Conservation (phyloP, 257 asterid genomes). For the Asclepias syriaca region DNA sequence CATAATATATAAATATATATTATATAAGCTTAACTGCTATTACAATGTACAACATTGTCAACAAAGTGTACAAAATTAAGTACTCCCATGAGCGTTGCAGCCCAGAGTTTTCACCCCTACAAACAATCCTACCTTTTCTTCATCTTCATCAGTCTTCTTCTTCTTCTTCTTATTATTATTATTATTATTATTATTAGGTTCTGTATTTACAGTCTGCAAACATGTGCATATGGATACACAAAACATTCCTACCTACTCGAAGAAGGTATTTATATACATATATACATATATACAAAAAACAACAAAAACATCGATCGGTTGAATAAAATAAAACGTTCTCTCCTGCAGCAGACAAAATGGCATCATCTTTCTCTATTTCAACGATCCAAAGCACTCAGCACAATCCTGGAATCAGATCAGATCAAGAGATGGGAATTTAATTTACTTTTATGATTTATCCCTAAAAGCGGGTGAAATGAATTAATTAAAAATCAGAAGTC, state of each 20-base stretch:
- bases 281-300: neutral
- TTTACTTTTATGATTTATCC: neutral
- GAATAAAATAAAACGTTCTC: neutral
- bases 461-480: neutral
- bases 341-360: constrained; percentile 13
- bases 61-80: too few relatives aligned
- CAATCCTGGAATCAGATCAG: constrained; percentile 46
- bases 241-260: too few relatives aligned
- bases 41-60: too few relatives aligned
- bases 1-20: too few relatives aligned
- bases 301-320: neutral
- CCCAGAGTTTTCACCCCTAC: too few relatives aligned
- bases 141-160: too few relatives aligned
- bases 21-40: neutral
- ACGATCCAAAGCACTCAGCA: constrained; percentile 61
- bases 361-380: constrained; percentile 30
- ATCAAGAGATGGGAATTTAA: neutral
- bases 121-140: too few relatives aligned
- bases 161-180: neutral
- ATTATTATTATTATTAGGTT: constrained; percentile 1
- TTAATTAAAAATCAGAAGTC: neutral
- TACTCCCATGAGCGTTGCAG: too few relatives aligned
- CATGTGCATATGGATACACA: too few relatives aligned
- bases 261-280: neutral
- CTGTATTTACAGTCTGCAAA: too few relatives aligned